Base-by-base conservation (phyloP, 768 basidiomycete species). In the Sutorius australiensis region DNA sequence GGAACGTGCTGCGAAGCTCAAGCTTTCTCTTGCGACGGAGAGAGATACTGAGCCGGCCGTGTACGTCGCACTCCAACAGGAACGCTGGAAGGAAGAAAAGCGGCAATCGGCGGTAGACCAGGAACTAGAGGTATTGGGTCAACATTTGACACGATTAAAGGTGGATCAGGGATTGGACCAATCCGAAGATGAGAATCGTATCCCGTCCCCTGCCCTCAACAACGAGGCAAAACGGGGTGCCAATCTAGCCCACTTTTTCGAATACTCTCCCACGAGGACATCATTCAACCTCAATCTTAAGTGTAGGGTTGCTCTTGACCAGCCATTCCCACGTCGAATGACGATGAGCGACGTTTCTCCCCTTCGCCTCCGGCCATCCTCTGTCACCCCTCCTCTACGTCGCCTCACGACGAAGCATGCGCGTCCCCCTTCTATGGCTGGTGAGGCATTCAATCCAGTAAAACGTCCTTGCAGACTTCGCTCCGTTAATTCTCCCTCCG, bases 21-120 rank as follows among this genome's bases (percentile, higher is more conserved):
- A 74, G 13, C 58, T 59, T 17, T 55, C 72, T 39, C 69, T 80
- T 16, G 58, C 66, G 0, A 58, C 66, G 0, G 70, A 75, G 46
- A 68, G 75, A 46, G 71, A 70, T 41, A 55, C 68, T 6, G 75
- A 79, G 8, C 75, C 76, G 0, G 61, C 54, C 6, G 57, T 57
- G 16, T 77, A 73, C 52, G 64, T 67, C 51, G 54, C 72, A 9
- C 64, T 78, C 37, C 74, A 79, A 53, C 72, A 71, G 1, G 72
- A 80, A 45, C 73, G 77, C 30, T 81, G 80, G 80, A 68, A 75
- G 66, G 76, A 77, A 54, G 81, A 83, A 57, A 73, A 72, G 55
- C 68, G 74, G 51, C 72, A 73, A 49, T 48, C 56, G 30, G 70
- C 65, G 19, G 69, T 72, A 17, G 67, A 72, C 50, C 59, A 72